Evolutionary conservation across 768 basidiomycete species (phyloP), one percentile per base, ranked within the genome.

Genomic region (Hygrophoropsis aurantiaca): DNA sequence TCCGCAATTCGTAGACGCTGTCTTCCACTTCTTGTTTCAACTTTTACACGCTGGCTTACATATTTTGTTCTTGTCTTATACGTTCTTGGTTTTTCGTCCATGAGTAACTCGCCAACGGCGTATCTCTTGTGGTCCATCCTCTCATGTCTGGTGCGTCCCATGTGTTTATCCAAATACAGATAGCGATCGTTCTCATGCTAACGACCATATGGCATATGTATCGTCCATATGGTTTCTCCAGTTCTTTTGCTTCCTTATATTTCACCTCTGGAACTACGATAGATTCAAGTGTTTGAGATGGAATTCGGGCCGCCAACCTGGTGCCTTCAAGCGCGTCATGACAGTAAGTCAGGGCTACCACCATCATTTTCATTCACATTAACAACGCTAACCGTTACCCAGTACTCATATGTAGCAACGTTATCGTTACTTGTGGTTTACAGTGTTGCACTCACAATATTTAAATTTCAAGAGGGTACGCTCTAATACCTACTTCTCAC

Each of bases 261-360:
- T 78, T 55, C 89, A 91, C 62, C 75, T 91, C n/a, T 91, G 86
- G 85, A 72, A 70, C 52, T 91, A 90, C 58, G 89, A 91, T 68
- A 75, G 68, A 49, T 87, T 90, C 65, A 74, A 81, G 51, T 90
- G 89, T 65, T 65, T 90, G 38, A 77, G 71, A 64, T 90, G 87
- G 87, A 75, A 81, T 60, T 74, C 82, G 11, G 87, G 86, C 26
- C 75, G 86, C 43, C 86, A 87, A 61, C 86, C 85, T 47, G 90
- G 90, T 46, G 82, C 89, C 11, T 92, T 92, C 78, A 90, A 87
- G 68, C 77, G 90, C 42, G 76, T 92, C 59, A 92, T 92, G 90
- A 91, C 87, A n/a, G 87, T 90, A 59, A 59, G 82, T 73, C n/a
- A 21, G 3, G 25, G 21, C 50, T 43, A n/a, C n/a, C n/a, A n/a